phyloP scores from a whole-genome alignment of 768 basidiomycete species.

The Leccinellum albellum region DNA sequence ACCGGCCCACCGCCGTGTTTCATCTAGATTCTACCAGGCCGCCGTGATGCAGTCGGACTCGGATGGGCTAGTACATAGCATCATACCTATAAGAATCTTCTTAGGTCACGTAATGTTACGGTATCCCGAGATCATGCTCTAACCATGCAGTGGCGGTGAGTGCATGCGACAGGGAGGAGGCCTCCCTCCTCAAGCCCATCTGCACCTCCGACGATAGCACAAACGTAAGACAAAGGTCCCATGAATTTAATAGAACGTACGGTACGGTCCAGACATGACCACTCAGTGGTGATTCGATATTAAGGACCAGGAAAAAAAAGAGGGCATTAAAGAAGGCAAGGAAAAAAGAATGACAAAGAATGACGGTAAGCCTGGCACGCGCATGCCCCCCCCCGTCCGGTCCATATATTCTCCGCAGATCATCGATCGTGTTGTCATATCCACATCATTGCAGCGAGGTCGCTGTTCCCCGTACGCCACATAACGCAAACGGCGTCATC shows the following conservation, averaged over 20 bases:
- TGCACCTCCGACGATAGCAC: slow-evolving; percentile 7
- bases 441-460: slow-evolving; percentile 33
- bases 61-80: neutral
- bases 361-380: slow-evolving; percentile 5
- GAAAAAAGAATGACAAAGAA: neutral
- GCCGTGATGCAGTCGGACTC: slow-evolving; percentile 13
- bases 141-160: slow-evolving; percentile 31
- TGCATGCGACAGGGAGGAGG: slow-evolving; percentile 4
- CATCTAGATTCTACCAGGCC: slow-evolving; percentile 8
- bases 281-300: slow-evolving; percentile 14
- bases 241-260: slow-evolving; percentile 15
- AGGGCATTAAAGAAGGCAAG: slow-evolving; percentile 1
- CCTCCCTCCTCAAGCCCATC: neutral
- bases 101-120: slow-evolving; percentile 27
- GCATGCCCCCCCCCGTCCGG: slow-evolving; percentile 8
- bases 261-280: slow-evolving; percentile 17
- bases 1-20: neutral
- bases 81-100: neutral
- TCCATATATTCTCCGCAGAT: slow-evolving; percentile 27
- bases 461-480: slow-evolving; percentile 26
- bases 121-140: slow-evolving; percentile 27
- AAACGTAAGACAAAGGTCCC: slow-evolving; percentile 17
- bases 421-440: slow-evolving; percentile 28
- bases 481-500: slow-evolving; percentile 30
- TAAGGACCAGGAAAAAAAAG: slow-evolving; percentile 8